Conservation (phyloP, 495 filamentous ascomycete genomes). For the Trichoderma orchidacearum region DNA sequence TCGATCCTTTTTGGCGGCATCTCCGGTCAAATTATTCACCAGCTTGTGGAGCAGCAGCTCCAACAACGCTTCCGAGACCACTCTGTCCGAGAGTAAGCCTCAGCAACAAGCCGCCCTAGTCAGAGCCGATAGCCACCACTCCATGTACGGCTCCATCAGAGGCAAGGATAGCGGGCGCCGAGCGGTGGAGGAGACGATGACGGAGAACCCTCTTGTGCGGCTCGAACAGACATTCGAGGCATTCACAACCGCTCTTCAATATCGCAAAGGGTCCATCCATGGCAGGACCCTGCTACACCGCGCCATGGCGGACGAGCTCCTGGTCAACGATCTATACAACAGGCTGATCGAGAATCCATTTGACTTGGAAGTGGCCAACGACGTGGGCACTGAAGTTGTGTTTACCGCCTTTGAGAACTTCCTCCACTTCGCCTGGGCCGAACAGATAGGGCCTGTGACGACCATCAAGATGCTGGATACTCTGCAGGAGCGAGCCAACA, state of each 20-base stretch:
- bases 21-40: slow-evolving; percentile 83
- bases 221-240: slow-evolving; percentile 79
- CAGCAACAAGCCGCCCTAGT: slow-evolving; percentile 19
- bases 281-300: slow-evolving; percentile 60
- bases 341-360: slow-evolving; percentile 67
- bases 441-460: slow-evolving; percentile 76
- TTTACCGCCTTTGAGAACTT: slow-evolving; percentile 95
- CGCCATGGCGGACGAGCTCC: slow-evolving; percentile 57
- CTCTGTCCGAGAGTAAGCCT: slow-evolving; percentile 15
- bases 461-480: slow-evolving; percentile 45
- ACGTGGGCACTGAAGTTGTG: slow-evolving; percentile 74
- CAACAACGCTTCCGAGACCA: slow-evolving; percentile 6
- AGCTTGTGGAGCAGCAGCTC: slow-evolving; percentile 54
- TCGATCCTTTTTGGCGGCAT: slow-evolving; percentile 56
- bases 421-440: slow-evolving; percentile 73
- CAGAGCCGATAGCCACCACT: slow-evolving; percentile 28
- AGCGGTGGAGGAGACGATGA: slow-evolving; percentile 28
- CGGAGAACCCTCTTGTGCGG: slow-evolving; percentile 44
- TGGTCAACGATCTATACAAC: slow-evolving; percentile 88
- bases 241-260: slow-evolving; percentile 69
- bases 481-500: slow-evolving; percentile 63
- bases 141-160: slow-evolving; percentile 27
- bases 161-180: slow-evolving; percentile 33
- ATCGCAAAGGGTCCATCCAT: slow-evolving; percentile 74
- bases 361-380: slow-evolving; percentile 56